A percentile compares a stretch with the other conserved stretches of the same genome.
These are phyloP conservation scores for Herpetomonas samuelpessoai DNA, from an alignment of 208 protist species.

Conservation along the genomic window DNA sequence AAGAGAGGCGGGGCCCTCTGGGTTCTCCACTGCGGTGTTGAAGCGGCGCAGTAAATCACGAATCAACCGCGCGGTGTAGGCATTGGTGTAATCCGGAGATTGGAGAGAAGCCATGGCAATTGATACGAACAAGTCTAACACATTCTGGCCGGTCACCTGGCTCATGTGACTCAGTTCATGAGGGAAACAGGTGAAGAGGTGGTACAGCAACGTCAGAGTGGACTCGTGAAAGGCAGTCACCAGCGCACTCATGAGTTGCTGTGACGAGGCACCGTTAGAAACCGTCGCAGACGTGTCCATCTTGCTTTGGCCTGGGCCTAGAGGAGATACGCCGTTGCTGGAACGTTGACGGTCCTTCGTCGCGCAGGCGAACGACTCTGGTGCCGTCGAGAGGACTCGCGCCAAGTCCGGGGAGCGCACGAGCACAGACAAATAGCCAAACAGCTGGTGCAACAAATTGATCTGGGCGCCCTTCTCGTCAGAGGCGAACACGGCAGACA, in stretches of 20 bases:
- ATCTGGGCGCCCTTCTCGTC: background rate
- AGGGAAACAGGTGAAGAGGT: conserved; percentile 21
- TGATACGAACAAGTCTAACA: background rate
- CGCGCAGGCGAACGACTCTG: conserved; percentile 12
- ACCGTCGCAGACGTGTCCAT: no score
- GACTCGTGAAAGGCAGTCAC: conserved; percentile 12
- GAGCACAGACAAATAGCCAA: background rate
- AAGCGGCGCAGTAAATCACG: conserved; percentile 10
- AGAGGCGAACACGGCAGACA: conserved; percentile 4
- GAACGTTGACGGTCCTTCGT: no score
- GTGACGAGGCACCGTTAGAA: no score
- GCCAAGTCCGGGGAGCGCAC: conserved; percentile 3
- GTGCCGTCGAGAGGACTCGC: conserved; percentile 3
- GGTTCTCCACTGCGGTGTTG: conserved; percentile 7
- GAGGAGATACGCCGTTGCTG: no score
- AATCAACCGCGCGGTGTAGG: background rate
- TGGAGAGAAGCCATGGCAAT: background rate
- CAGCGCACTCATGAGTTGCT: no score
- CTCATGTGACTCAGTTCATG: conserved; percentile 21
- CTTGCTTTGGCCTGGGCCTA: no score
- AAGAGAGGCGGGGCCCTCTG: conserved; percentile 1
- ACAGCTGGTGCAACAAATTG: conserved; percentile 8
- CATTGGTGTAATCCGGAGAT: background rate
- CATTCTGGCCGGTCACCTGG: conserved; percentile 9
- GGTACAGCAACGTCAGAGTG: conserved; percentile 20